Conservation (phyloP, 2,329 filamentous ascomycete genomes). For the Fusarium chuoi region DNA sequence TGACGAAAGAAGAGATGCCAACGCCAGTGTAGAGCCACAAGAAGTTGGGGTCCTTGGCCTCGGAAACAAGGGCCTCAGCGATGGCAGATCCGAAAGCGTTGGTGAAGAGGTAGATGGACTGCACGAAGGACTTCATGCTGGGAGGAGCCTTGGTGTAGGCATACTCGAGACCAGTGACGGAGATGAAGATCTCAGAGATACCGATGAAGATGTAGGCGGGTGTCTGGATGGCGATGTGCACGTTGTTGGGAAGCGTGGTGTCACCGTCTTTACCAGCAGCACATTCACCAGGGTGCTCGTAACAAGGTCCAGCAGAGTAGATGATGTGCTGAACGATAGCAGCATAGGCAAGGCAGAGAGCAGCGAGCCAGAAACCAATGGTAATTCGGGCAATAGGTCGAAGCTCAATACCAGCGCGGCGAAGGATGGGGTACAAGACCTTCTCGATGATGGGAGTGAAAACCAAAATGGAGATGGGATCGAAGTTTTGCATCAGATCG, state of each 20-base stretch:
- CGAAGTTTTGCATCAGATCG: slow-evolving; percentile 75
- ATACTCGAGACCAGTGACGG: slow-evolving; percentile 76
- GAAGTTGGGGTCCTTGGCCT: slow-evolving; percentile 70
- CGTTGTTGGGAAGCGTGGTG: slow-evolving; percentile 52
- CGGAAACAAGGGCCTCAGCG: slow-evolving; percentile 69
- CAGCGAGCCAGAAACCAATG: slow-evolving; percentile 67
- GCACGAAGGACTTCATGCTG: slow-evolving; percentile 73
- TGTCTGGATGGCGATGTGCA: slow-evolving; percentile 65
- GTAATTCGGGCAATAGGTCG: slow-evolving; percentile 74
- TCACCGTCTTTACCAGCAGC: slow-evolving; percentile 46
- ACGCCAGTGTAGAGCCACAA: slow-evolving; percentile 73
- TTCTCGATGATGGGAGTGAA: slow-evolving; percentile 73
- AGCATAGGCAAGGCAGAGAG: slow-evolving; percentile 67
- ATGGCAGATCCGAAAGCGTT: slow-evolving; percentile 68
- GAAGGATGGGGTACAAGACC: slow-evolving; percentile 70
- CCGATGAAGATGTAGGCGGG: slow-evolving; percentile 68
- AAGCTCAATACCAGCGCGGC: slow-evolving; percentile 66
- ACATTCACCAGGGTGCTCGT: slow-evolving; percentile 55
- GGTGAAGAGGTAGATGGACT: slow-evolving; percentile 69
- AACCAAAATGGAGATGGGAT: slow-evolving; percentile 73
- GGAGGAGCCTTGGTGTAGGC: slow-evolving; percentile 78
- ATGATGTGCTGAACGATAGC: slow-evolving; percentile 69
- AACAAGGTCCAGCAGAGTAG: slow-evolving; percentile 64
- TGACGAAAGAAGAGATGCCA: slow-evolving; percentile 58
- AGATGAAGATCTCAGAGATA: slow-evolving; percentile 70